A percentile compares a stretch with the other conserved stretches of the same genome.
phyloP scores from a whole-genome alignment of 306 rosid genomes.

The Oemleria cerasiformis region DNA sequence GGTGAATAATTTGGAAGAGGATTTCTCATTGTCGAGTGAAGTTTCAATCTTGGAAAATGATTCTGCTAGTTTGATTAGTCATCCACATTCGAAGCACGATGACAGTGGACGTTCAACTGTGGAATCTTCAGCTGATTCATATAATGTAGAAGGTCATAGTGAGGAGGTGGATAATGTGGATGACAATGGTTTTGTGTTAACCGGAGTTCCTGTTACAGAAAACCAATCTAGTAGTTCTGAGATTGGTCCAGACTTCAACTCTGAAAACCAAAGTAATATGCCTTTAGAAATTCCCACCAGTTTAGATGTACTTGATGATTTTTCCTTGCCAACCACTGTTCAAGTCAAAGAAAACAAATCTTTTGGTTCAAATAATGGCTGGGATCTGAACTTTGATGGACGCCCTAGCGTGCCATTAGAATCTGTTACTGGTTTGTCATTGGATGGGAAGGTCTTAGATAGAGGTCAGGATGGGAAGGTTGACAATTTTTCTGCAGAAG shows the following conservation, averaged over 20 bases:
- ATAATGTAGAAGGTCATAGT: conserved; percentile 28
- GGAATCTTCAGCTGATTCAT: conserved; percentile 33
- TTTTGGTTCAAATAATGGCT: conserved; percentile 10
- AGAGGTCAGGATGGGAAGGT: conserved; percentile 32
- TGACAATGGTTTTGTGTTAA: conserved; percentile 32
- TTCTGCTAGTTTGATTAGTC: conserved; percentile 31
- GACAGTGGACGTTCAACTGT: conserved; percentile 23
- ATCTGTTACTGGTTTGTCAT: conserved; percentile 25
- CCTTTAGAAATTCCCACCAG: not conserved
- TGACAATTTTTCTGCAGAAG: conserved; percentile 32
- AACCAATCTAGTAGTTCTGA: conserved; percentile 27
- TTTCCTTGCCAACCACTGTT: conserved; percentile 9
- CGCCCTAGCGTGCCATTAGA: conserved; percentile 6
- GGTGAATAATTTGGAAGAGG: conserved; percentile 30
- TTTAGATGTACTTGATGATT: not conserved
- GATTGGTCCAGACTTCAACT: conserved; percentile 23
- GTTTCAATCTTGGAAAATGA: conserved; percentile 28
- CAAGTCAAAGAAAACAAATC: not conserved
- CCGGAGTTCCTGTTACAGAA: conserved; percentile 23
- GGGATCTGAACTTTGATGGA: conserved; percentile 11
- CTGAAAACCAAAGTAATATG: conserved; percentile 9
- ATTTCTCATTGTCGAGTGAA: conserved; percentile 23
- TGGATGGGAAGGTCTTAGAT: conserved; percentile 29
- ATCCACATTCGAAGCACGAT: conserved; percentile 17
- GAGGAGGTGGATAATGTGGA: conserved; percentile 17